These are phyloP conservation scores for Myxozyma udenii DNA, from an alignment of 805 yeast genomes.

Conservation along the genomic window DNA sequence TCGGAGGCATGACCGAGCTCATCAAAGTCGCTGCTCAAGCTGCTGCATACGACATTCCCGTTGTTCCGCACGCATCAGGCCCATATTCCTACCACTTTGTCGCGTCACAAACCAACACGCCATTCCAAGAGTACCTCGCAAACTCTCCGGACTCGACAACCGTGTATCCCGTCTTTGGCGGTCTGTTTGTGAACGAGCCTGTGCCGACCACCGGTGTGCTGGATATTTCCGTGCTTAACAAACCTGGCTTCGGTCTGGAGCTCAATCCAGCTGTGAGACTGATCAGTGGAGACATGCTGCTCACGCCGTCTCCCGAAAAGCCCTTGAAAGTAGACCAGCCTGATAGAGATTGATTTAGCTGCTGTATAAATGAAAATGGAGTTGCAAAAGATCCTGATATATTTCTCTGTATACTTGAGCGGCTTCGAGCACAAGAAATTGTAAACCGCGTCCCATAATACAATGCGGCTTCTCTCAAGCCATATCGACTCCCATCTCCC, in stretches of 20 bases:
- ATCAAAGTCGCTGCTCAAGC: conserved; percentile 49
- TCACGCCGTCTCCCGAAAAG: conserved; percentile 44
- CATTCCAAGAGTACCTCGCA: conserved; percentile 52
- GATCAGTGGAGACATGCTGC: conserved; percentile 42
- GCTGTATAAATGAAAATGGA: too few species aligned
- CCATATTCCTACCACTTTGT: conserved; percentile 53
- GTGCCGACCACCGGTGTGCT: conserved; percentile 48
- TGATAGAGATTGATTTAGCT: too few species aligned
- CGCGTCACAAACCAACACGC: conserved; percentile 49
- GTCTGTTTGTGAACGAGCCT: conserved; percentile 47
- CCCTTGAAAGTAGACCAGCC: conserved; percentile 33
- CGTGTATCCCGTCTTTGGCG: conserved; percentile 50
- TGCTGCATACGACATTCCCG: conserved; percentile 53
- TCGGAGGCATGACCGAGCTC: conserved; percentile 51
- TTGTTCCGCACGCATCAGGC: conserved; percentile 55
- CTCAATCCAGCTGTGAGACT: conserved; percentile 46
- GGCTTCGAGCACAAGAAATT: too few species aligned
- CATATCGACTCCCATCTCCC: too few species aligned
- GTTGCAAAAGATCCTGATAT: too few species aligned
- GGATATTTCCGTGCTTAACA: conserved; percentile 43
- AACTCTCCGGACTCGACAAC: conserved; percentile 49
- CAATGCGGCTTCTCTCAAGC: too few species aligned
- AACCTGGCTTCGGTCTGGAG: conserved; percentile 52
- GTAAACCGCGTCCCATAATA: too few species aligned
- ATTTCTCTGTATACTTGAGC: too few species aligned